Evolutionary conservation across 768 basidiomycete species (phyloP).

Genomic region (Lentinus brumalis): DNA sequence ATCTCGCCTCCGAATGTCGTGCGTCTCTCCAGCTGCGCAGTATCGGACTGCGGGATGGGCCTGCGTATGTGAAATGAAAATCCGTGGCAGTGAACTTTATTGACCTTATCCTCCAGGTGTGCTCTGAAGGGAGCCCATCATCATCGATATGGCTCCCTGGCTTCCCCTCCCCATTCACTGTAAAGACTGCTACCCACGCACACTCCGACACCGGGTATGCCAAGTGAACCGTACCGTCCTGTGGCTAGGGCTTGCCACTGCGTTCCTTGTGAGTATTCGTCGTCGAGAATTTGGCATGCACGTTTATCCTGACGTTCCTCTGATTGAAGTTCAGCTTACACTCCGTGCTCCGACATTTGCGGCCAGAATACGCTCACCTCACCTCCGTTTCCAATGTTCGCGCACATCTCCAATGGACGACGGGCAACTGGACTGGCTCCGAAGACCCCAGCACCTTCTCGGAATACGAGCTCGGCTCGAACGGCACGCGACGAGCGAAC

Average conservation of each 20-base stretch:
- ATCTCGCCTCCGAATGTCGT: no score
- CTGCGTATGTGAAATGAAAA: no score
- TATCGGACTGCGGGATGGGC: no score
- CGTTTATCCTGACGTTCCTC: background rate
- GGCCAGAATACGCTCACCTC: background rate
- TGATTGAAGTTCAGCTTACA: background rate
- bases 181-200: background rate
- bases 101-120: background rate
- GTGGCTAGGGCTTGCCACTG: background rate
- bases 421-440: background rate
- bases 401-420: background rate
- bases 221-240: background rate
- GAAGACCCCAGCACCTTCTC: background rate
- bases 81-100: no score
- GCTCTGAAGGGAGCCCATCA: background rate
- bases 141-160: background rate
- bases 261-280: background rate
- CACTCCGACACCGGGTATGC: background rate
- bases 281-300: background rate
- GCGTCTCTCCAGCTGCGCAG: no score
- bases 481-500: slow-evolving; percentile 28
- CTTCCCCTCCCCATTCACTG: background rate
- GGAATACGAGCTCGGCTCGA: background rate
- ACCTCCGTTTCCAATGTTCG: background rate
- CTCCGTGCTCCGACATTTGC: background rate